A percentile compares a stretch with the other conserved stretches of the same genome.
Conservation (phyloP, 2,329 filamentous ascomycete genomes). For the Coleophoma eucalyptorum region DNA sequence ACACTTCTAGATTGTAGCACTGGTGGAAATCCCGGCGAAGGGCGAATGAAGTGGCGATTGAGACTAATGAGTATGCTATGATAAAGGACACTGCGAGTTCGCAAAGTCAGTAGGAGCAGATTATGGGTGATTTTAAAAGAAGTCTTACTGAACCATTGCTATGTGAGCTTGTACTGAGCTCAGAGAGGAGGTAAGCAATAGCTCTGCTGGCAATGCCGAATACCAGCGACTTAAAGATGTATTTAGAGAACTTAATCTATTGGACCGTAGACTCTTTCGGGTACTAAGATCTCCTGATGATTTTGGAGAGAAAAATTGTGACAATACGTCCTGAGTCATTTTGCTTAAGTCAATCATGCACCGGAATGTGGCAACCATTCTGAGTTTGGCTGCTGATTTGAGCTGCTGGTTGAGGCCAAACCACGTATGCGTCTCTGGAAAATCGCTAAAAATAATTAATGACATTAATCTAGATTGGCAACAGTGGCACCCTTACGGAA, state of each 20-base stretch:
- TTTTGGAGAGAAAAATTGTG: background rate
- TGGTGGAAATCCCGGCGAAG: constrained; percentile 6
- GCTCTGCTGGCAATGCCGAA: background rate
- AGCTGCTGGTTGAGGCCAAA: constrained; percentile 15
- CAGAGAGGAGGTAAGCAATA: background rate
- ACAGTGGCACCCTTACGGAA: constrained; percentile 8
- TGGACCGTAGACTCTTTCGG: background rate
- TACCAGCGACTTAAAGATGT: background rate
- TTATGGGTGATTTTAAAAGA: background rate
- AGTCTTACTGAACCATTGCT: background rate
- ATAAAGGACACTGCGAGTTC: background rate
- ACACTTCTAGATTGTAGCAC: background rate
- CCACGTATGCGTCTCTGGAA: constrained; percentile 18
- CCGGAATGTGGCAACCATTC: constrained; percentile 12
- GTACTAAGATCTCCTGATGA: background rate
- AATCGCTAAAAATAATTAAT: constrained; percentile 9
- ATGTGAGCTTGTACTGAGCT: background rate
- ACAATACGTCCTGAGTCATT: background rate
- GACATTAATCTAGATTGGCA: constrained; percentile 10
- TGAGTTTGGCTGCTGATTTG: background rate
- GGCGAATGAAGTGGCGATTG: constrained; percentile 10
- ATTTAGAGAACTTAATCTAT: background rate
- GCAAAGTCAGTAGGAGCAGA: background rate
- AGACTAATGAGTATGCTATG: constrained; percentile 21
- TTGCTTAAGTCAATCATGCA: constrained; percentile 1